These are phyloP conservation scores for Populus hybrid DNA, from an alignment of 441 rosid species.

Conservation along the genomic window DNA sequence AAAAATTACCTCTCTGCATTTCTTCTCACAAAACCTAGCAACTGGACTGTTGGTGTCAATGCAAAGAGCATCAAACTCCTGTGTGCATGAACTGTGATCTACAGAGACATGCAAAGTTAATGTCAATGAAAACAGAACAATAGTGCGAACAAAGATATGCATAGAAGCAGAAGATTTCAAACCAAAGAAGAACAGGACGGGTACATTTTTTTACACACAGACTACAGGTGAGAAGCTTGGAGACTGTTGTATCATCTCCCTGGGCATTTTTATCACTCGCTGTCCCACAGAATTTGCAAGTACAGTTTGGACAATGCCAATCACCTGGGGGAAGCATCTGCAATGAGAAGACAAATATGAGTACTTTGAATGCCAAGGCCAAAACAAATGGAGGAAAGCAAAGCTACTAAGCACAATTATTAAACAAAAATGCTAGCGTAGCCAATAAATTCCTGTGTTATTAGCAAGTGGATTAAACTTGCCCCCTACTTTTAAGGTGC, in stretches of 20 bases:
- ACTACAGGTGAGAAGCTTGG: too few species aligned
- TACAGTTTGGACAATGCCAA: too few species aligned
- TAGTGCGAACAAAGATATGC: constrained; percentile 3
- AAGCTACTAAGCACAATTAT: constrained; percentile 4
- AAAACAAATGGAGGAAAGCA: background rate
- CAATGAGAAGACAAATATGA: constrained; percentile 23
- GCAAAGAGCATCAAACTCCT: constrained; percentile 42
- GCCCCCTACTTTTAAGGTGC: background rate
- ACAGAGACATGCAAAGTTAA: constrained; percentile 23
- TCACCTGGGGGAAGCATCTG: too few species aligned
- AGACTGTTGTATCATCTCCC: too few species aligned
- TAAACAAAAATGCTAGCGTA: background rate
- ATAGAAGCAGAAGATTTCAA: constrained; percentile 19
- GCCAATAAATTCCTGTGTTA: background rate
- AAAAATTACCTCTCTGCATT: constrained; percentile 68
- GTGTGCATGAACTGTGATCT: constrained; percentile 77
- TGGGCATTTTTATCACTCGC: too few species aligned
- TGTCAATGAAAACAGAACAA: background rate
- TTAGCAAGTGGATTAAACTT: background rate
- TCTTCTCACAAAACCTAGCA: constrained; percentile 62
- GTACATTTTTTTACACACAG: constrained; percentile 87
- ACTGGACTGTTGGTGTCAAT: constrained; percentile 35
- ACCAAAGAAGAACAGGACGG: constrained; percentile 12
- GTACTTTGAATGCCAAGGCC: background rate
- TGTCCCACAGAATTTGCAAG: too few species aligned